A percentile compares a stretch with the other conserved stretches of the same genome.
phyloP scores from a whole-genome alignment of 345 rosid species.

The Pistacia atlantica region DNA sequence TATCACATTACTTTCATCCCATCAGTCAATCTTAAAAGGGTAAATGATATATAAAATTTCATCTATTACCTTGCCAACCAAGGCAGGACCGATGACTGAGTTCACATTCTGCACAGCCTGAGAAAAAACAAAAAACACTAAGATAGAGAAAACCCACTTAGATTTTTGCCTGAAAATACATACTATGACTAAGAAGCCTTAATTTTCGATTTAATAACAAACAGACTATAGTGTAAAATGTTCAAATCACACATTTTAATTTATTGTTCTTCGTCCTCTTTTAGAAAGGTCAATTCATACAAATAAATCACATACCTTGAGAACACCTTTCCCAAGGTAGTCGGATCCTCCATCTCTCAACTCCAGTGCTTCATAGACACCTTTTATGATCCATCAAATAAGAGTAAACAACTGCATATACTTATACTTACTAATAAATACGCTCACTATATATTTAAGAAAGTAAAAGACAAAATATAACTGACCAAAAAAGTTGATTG shows the following conservation, averaged over 20 bases:
- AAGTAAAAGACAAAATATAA: not conserved
- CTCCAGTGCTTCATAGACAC: slow-evolving; percentile 68
- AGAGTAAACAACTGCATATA: not conserved
- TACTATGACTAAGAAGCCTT: not conserved
- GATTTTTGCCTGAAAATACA: not conserved
- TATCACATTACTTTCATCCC: not conserved
- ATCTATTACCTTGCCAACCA: slow-evolving; percentile 61
- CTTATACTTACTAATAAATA: not conserved
- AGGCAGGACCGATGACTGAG: slow-evolving; percentile 59
- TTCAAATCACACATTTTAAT: too few species aligned
- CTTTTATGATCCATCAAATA: slow-evolving; percentile 30
- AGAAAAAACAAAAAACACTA: slow-evolving; percentile 7
- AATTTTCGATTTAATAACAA: not conserved
- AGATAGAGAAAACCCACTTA: not conserved
- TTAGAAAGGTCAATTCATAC: not conserved
- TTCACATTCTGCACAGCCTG: slow-evolving; percentile 71
- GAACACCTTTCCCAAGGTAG: slow-evolving; percentile 72
- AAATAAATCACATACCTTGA: slow-evolving; percentile 40
- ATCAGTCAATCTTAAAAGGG: not conserved
- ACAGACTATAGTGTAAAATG: not conserved
- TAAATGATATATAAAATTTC: not conserved
- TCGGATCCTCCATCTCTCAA: slow-evolving; percentile 70
- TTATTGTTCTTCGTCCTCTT: not conserved
- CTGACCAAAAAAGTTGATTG: too few species aligned
- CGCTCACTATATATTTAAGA: not conserved